Evolutionary conservation across 2,329 filamentous ascomycete species (phyloP).

Genomic region (Apiospora sp.): DNA sequence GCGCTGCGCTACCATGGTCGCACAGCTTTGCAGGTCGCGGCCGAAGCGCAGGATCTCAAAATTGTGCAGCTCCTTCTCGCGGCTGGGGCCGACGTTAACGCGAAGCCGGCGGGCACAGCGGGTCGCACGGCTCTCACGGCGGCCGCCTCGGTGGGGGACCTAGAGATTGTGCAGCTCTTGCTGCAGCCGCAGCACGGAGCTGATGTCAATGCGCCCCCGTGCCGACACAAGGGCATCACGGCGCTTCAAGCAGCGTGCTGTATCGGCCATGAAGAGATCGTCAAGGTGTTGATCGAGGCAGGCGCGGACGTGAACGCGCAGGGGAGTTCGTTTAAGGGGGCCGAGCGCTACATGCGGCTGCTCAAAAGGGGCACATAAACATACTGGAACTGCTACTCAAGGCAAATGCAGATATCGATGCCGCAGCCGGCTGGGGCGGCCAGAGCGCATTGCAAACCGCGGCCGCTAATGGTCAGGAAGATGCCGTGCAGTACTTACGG

Average conservation of each 20-base stretch:
- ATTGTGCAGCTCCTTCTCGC: constrained; percentile 39
- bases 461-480: constrained; percentile 46
- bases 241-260: constrained; percentile 49
- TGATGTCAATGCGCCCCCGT: constrained; percentile 43
- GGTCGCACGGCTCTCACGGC: constrained; percentile 49
- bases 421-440: constrained; percentile 36
- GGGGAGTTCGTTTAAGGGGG: constrained; percentile 42
- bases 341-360: constrained; percentile 50
- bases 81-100: constrained; percentile 42
- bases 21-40: constrained; percentile 48
- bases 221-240: constrained; percentile 48
- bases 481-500: constrained; percentile 50
- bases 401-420: constrained; percentile 47
- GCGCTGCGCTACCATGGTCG: constrained; percentile 40
- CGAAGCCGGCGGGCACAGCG: constrained; percentile 42
- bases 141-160: constrained; percentile 41
- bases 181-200: constrained; percentile 40
- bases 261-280: constrained; percentile 35
- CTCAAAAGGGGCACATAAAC: constrained; percentile 37
- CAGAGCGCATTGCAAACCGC: constrained; percentile 46
- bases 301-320: constrained; percentile 43
- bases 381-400: constrained; percentile 43
- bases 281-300: constrained; percentile 38
- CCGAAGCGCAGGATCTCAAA: constrained; percentile 40
- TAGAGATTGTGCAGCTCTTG: constrained; percentile 38